Conservation (phyloP, 2,329 filamentous ascomycete genomes). For the Xylaria sp. region DNA sequence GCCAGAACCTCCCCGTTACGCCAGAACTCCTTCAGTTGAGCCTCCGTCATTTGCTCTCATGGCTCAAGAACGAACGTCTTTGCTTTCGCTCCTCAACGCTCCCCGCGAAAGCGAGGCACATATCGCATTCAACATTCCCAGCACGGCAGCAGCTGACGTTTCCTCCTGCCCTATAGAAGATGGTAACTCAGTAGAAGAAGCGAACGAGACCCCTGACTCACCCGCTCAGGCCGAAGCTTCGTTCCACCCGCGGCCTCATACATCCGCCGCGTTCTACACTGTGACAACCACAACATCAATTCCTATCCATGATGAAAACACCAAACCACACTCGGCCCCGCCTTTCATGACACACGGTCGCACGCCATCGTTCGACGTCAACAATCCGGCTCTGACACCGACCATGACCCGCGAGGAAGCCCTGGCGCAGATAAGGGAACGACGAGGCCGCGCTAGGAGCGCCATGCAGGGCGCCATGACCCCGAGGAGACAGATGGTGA, state of each 20-base stretch:
- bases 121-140: constrained; percentile 55
- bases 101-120: constrained; percentile 57
- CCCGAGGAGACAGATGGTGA: constrained; percentile 68
- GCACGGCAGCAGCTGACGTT: constrained; percentile 53
- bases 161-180: constrained; percentile 21
- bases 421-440: constrained; percentile 78
- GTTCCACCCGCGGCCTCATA: constrained; percentile 55
- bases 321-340: constrained; percentile 46
- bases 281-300: constrained; percentile 65
- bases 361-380: constrained; percentile 62
- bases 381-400: constrained; percentile 69
- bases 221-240: constrained; percentile 19
- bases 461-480: constrained; percentile 72
- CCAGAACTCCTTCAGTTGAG: constrained; percentile 71
- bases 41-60: constrained; percentile 69
- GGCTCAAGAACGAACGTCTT: constrained; percentile 65
- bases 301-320: constrained; percentile 61
- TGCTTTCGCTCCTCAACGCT: constrained; percentile 70
- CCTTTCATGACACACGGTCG: constrained; percentile 31
- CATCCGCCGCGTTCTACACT: constrained; percentile 59
- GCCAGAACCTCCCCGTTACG: constrained; percentile 57
- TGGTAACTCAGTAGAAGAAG: constrained; percentile 15
- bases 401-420: constrained; percentile 80
- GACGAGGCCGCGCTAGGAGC: constrained; percentile 76
- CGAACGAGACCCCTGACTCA: constrained; percentile 21